Percentiles rank a stretch among this genome's conserved stretches.
These are phyloP conservation scores for Ogataea corticis DNA, from an alignment of 805 yeast species.

Conservation along the genomic window DNA sequence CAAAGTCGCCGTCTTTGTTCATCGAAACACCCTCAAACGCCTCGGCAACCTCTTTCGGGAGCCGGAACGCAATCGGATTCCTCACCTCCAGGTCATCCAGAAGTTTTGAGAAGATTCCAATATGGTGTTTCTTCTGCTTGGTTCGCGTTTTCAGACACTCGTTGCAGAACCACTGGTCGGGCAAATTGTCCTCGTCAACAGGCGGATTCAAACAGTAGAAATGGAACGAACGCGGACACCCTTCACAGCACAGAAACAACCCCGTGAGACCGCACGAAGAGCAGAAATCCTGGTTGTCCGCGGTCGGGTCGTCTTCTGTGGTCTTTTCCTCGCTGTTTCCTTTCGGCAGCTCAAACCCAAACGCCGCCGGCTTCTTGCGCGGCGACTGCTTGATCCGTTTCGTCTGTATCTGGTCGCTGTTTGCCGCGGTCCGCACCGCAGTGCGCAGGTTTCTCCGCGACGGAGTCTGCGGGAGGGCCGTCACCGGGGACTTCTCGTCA, in stretches of 20 bases:
- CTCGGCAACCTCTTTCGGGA: conserved; percentile 72
- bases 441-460: conserved; percentile 13
- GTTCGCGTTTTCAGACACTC: conserved; percentile 58
- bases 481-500: neutral
- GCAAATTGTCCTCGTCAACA: conserved; percentile 65
- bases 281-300: conserved; percentile 82
- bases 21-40: conserved; percentile 71
- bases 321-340: conserved; percentile 9
- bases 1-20: conserved; percentile 70
- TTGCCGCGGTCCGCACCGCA: conserved; percentile 5
- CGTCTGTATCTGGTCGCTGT: conserved; percentile 10
- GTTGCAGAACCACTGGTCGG: conserved; percentile 88
- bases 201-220: conserved; percentile 93
- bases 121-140: conserved; percentile 19
- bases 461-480: no score
- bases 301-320: conserved; percentile 19
- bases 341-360: conserved; percentile 15
- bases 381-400: conserved; percentile 27
- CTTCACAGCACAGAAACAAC: conserved; percentile 87
- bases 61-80: conserved; percentile 64
- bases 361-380: conserved; percentile 15
- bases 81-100: conserved; percentile 55
- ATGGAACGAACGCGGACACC: conserved; percentile 91
- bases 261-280: conserved; percentile 91
- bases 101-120: conserved; percentile 57